Percentiles rank a stretch among this genome's conserved stretches.
Conservation (phyloP, 2,329 filamentous ascomycete species). For the Pestalotiopsis sp. region DNA sequence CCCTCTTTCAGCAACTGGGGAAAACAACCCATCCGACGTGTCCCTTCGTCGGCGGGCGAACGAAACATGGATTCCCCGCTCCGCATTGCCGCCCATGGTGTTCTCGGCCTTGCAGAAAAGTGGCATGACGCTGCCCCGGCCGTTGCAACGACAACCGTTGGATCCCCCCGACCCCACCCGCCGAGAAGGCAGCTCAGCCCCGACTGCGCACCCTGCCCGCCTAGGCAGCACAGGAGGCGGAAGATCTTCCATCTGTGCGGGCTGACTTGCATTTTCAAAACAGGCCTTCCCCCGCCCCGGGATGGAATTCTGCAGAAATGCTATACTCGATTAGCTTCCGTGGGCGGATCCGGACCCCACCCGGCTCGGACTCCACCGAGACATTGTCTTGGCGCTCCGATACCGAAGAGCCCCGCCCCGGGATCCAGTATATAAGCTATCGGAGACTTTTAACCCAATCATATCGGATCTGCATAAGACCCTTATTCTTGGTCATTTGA, state of each 20-base stretch:
- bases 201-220: no score
- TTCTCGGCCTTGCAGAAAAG: no score
- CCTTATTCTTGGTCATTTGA: neutral
- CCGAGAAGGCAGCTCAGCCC: no score
- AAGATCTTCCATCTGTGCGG: neutral
- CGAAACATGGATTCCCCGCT: neutral
- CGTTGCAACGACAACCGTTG: no score
- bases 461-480: slow-evolving; percentile 1
- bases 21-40: neutral
- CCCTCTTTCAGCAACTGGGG: neutral
- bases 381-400: slow-evolving; percentile 1
- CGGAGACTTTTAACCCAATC: neutral
- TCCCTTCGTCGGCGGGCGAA: neutral
- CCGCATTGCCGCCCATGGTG: no score
- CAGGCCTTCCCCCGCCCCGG: no score
- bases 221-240: neutral
- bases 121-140: no score
- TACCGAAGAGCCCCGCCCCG: neutral
- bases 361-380: neutral
- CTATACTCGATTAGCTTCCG: neutral
- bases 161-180: no score
- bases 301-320: neutral
- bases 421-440: slow-evolving; percentile 5
- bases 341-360: neutral
- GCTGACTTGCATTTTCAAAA: neutral